Percentiles rank a stretch among this genome's conserved stretches.
Evolutionary conservation across 1,284 basidiomycete genomes (phyloP).

Genomic region (Apiotrichum veenhuisii): DNA sequence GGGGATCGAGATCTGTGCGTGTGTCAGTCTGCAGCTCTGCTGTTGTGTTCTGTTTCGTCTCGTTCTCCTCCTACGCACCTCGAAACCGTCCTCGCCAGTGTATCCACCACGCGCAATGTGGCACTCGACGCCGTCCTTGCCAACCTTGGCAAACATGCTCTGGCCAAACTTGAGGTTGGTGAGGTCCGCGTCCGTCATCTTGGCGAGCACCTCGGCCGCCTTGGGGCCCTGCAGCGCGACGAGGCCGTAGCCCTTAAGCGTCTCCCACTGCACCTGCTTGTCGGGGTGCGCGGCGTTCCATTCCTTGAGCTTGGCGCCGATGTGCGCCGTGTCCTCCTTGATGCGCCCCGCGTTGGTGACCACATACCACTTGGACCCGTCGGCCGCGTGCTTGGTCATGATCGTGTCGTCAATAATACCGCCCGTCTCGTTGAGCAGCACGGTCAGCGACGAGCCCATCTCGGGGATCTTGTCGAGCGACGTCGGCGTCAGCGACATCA

Average conservation of each 20-base stretch:
- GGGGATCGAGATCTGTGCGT: conserved; percentile 76
- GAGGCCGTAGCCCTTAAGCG: conserved; percentile 81
- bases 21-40: too few species aligned
- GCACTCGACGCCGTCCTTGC: conserved; percentile 60
- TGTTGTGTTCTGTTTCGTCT: too few species aligned
- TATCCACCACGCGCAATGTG: conserved; percentile 97
- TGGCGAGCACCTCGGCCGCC: conserved; percentile 71
- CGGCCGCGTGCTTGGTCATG: conserved; percentile 69
- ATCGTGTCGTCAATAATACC: conserved; percentile 93
- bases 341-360: conserved; percentile 94
- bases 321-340: conserved; percentile 75
- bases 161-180: conserved; percentile 71
- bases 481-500: conserved; percentile 80
- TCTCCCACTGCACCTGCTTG: conserved; percentile 71
- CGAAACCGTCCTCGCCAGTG: conserved; percentile 98
- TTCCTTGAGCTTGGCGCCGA: conserved; percentile 62
- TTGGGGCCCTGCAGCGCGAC: conserved; percentile 89
- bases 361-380: conserved; percentile 79
- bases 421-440: conserved; percentile 80
- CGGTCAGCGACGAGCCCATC: conserved; percentile 76
- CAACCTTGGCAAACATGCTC: conserved; percentile 68
- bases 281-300: conserved; percentile 65
- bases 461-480: conserved; percentile 64
- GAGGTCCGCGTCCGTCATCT: conserved; percentile 66
- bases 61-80: conserved; percentile 55